Evolutionary conservation across 768 basidiomycete species (phyloP).

Genomic region (Serendipita vermifera): DNA sequence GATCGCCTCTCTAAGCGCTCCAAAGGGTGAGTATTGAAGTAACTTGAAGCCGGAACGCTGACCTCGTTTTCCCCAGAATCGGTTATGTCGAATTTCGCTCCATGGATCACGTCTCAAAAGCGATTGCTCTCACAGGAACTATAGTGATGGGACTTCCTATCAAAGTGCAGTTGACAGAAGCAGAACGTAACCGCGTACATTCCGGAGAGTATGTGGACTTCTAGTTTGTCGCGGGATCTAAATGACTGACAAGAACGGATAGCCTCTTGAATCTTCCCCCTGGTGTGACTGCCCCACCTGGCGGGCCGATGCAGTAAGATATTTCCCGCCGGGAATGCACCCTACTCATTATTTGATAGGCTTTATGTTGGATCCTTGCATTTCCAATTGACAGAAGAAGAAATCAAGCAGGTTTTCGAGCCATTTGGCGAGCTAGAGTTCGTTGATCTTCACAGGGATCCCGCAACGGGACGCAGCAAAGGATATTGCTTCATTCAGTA

Average conservation of each 20-base stretch:
- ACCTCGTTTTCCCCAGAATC: conserved; percentile 43
- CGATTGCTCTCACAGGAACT: conserved; percentile 79
- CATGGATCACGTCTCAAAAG: conserved; percentile 83
- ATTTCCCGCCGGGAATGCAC: conserved; percentile 16
- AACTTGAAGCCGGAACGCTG: conserved; percentile 4
- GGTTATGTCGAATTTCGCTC: conserved; percentile 95
- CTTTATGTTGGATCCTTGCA: conserved; percentile 95
- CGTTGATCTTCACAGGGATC: conserved; percentile 94
- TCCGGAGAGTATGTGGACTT: conserved; percentile 58
- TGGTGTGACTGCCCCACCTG: conserved; percentile 66
- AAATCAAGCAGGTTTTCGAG: conserved; percentile 98
- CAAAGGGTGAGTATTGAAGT: conserved; percentile 61
- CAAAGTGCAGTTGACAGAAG: conserved; percentile 91
- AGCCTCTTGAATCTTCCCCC: conserved; percentile 55
- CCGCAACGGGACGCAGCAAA: conserved; percentile 88
- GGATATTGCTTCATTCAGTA: conserved; percentile 98
- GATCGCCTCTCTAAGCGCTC: conserved; percentile 89
- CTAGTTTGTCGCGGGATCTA: conserved; percentile 11
- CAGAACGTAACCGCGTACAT: conserved; percentile 83
- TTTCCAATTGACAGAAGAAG: conserved; percentile 92
- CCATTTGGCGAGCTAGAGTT: conserved; percentile 97
- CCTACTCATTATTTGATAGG: conserved; percentile 29
- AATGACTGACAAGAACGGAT: conserved; percentile 8
- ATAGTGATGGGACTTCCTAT: conserved; percentile 98
- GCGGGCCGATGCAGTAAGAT: conserved; percentile 68